Evolutionary conservation across 768 basidiomycete genomes (phyloP).

Genomic region (Neoboletus magnificus): DNA sequence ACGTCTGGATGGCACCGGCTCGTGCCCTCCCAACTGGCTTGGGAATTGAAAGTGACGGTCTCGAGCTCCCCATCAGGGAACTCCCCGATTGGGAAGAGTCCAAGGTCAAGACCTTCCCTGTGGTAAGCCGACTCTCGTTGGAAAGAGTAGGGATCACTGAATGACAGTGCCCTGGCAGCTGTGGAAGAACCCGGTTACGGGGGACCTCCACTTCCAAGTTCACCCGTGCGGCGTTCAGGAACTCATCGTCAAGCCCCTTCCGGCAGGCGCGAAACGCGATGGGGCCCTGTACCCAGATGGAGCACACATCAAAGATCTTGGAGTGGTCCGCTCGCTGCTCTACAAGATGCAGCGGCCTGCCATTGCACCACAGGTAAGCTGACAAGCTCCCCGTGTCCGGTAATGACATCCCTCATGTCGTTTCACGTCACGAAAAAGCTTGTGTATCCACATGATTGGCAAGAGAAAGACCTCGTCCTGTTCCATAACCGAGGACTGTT

Average conservation of each 20-base stretch:
- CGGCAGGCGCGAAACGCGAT: slow-evolving; percentile 51
- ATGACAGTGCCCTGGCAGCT: slow-evolving; percentile 38
- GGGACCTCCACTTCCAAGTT: slow-evolving; percentile 81
- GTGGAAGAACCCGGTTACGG: slow-evolving; percentile 92
- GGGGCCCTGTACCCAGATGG: slow-evolving; percentile 83
- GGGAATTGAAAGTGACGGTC: slow-evolving; percentile 75
- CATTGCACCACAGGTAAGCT: slow-evolving; percentile 69
- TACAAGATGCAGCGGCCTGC: slow-evolving; percentile 89
- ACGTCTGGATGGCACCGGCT: slow-evolving; percentile 86
- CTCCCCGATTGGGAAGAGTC: slow-evolving; percentile 82
- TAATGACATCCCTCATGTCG: neutral
- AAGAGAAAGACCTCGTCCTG: slow-evolving; percentile 58
- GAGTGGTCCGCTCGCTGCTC: slow-evolving; percentile 67
- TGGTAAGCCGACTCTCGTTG: slow-evolving; percentile 37
- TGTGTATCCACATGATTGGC: slow-evolving; percentile 89
- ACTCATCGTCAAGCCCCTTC: slow-evolving; percentile 69
- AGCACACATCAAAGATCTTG: slow-evolving; percentile 67
- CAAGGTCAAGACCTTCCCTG: slow-evolving; percentile 68
- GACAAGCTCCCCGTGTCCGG: neutral
- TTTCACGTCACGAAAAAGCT: slow-evolving; percentile 32
- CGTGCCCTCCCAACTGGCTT: slow-evolving; percentile 74
- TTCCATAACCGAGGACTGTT: slow-evolving; percentile 74
- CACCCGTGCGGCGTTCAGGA: slow-evolving; percentile 76
- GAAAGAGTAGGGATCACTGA: neutral
- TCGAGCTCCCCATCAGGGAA: slow-evolving; percentile 62